A percentile compares a stretch with the other conserved stretches of the same genome.
phyloP scores from a whole-genome alignment of 169 alveolate species.

The Cryptosporidium bovis region DNA sequence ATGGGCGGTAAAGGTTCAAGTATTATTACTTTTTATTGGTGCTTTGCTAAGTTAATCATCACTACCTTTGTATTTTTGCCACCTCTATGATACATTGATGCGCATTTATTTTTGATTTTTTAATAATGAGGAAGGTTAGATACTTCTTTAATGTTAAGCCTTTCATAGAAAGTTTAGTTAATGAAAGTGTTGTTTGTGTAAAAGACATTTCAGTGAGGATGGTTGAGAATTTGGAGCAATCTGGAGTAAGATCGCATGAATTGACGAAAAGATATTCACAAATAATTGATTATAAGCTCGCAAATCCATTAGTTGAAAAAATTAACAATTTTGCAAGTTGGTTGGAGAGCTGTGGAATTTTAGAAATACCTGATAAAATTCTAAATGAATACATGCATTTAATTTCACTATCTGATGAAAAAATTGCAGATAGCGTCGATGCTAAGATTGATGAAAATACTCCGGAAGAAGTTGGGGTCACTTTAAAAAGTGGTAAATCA shows the following conservation, averaged over 20 bases:
- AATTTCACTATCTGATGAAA: conserved; percentile 7
- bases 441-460: not conserved
- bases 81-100: no score
- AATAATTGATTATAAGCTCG: conserved; percentile 35
- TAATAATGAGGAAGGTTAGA: conserved; percentile 37
- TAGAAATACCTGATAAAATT: conserved; percentile 38
- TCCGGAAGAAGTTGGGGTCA: not conserved
- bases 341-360: conserved; percentile 39
- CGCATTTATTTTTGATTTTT: not conserved
- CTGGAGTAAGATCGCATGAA: conserved; percentile 1
- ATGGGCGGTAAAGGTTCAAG: no score
- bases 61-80: no score
- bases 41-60: no score
- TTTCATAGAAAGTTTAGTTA: conserved; percentile 10
- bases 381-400: conserved; percentile 30
- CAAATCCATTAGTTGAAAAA: conserved; percentile 8
- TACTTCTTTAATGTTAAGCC: conserved; percentile 30
- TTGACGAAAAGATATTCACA: conserved; percentile 7
- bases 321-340: conserved; percentile 20
- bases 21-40: no score
- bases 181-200: conserved; percentile 19
- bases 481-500: not conserved
- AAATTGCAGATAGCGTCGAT: not conserved
- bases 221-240: conserved; percentile 9
- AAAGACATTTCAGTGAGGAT: conserved; percentile 31